A percentile compares a stretch with the other conserved stretches of the same genome.
phyloP scores from a whole-genome alignment of 2,329 filamentous ascomycete species.

The Penicillium thymicola region DNA sequence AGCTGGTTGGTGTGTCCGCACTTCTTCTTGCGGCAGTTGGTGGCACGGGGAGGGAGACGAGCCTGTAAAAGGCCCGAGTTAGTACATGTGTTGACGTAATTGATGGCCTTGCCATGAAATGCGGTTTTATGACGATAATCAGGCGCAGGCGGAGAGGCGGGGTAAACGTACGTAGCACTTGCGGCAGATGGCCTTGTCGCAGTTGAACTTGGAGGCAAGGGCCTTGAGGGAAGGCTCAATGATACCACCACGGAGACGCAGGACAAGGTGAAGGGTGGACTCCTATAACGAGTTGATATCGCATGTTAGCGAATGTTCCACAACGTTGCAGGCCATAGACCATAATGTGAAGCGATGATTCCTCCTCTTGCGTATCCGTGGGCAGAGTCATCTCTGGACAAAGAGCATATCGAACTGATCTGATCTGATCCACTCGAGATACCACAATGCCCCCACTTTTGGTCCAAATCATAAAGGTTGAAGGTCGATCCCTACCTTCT shows the following conservation, averaged over 20 bases:
- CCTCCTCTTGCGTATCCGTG: slow-evolving; percentile 12
- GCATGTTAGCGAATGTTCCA: slow-evolving; percentile 32
- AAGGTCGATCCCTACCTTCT: slow-evolving; percentile 68
- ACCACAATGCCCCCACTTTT: slow-evolving; percentile 6
- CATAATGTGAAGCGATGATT: neutral
- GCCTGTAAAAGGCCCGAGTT: slow-evolving; percentile 41
- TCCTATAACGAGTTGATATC: slow-evolving; percentile 57
- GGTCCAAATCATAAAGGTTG: slow-evolving; percentile 6
- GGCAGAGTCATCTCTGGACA: neutral
- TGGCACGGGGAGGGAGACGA: slow-evolving; percentile 94
- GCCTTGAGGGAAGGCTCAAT: slow-evolving; percentile 99
- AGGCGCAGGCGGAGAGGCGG: neutral
- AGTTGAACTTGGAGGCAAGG: slow-evolving; percentile 99
- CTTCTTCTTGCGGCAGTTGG: slow-evolving; percentile 99
- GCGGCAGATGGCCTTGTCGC: slow-evolving; percentile 99
- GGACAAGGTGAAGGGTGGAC: slow-evolving; percentile 96
- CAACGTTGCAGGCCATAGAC: neutral
- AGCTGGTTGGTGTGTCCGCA: slow-evolving; percentile 99
- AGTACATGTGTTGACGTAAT: slow-evolving; percentile 7
- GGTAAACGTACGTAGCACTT: slow-evolving; percentile 90
- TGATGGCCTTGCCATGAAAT: neutral
- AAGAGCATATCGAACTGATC: neutral
- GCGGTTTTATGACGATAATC: neutral
- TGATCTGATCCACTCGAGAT: slow-evolving; percentile 4
- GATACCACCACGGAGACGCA: slow-evolving; percentile 98